A percentile compares a stretch with the other conserved stretches of the same genome.
These are phyloP conservation scores for Peronosclerospora sorghi DNA, from an alignment of 352 stramenopile species.

Conservation along the genomic window DNA sequence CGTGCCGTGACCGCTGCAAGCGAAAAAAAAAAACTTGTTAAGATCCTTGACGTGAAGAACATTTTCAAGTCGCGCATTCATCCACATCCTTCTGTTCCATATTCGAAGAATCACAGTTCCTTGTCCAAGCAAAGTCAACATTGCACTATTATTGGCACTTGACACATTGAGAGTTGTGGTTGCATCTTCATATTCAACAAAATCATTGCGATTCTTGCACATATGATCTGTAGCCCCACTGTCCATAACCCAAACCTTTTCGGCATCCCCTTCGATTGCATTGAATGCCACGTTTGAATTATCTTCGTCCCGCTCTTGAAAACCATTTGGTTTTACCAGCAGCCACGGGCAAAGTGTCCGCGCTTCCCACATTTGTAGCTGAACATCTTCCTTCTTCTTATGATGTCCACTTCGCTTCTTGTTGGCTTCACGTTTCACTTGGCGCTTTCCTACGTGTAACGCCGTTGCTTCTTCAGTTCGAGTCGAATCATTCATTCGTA, in stretches of 20 bases:
- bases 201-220: slow-evolving; percentile 1
- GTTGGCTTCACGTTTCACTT: neutral
- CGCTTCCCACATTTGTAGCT: neutral
- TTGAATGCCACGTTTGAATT: too few species aligned
- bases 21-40: neutral
- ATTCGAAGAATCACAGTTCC: neutral
- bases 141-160: neutral
- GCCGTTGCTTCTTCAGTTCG: neutral
- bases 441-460: neutral
- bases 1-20: neutral
- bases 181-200: neutral
- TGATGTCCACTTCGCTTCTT: neutral
- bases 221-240: neutral
- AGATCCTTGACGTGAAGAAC: neutral
- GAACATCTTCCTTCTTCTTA: neutral
- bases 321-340: too few species aligned
- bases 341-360: neutral
- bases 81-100: neutral
- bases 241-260: neutral
- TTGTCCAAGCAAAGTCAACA: neutral
- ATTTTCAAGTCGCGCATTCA: neutral
- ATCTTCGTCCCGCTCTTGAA: too few species aligned
- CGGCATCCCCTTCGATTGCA: too few species aligned
- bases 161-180: neutral
- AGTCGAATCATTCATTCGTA: neutral